A percentile compares a stretch with the other conserved stretches of the same genome.
Conservation (phyloP, 2,329 filamentous ascomycete genomes). For the Hypoxylon sp. region DNA sequence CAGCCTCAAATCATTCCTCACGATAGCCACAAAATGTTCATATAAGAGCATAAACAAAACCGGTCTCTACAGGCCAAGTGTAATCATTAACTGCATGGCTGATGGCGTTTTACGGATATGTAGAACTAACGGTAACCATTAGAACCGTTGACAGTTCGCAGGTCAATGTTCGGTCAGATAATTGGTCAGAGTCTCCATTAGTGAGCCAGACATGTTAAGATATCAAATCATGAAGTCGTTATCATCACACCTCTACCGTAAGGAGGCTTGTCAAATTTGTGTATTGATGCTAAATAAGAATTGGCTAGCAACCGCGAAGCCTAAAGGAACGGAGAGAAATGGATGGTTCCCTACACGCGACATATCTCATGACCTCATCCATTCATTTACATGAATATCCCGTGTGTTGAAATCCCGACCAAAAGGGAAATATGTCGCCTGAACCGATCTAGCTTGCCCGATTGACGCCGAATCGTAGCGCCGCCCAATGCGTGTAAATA, state of each 20-base stretch:
- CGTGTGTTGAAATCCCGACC: constrained; percentile 23
- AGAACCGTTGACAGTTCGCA: constrained; percentile 41
- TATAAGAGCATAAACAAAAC: constrained; percentile 28
- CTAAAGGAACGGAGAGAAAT: constrained; percentile 41
- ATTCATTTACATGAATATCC: constrained; percentile 34
- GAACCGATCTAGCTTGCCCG: constrained; percentile 38
- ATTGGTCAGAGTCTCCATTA: constrained; percentile 17
- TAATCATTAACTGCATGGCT: constrained; percentile 53
- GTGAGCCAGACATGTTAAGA: constrained; percentile 19
- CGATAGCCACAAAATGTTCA: constrained; percentile 18
- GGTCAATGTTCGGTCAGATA: constrained; percentile 31
- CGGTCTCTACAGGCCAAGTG: constrained; percentile 40
- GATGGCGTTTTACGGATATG: constrained; percentile 52
- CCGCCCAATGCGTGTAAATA: constrained; percentile 40
- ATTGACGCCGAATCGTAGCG: constrained; percentile 36
- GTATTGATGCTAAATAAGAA: constrained; percentile 41
- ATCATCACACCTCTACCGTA: constrained; percentile 2
- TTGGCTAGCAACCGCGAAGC: constrained; percentile 29
- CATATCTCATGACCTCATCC: constrained; percentile 42
- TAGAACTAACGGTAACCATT: constrained; percentile 47
- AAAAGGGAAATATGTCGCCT: constrained; percentile 23
- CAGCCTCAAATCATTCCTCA: constrained; percentile 3
- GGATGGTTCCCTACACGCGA: constrained; percentile 22
- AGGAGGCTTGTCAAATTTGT: constrained; percentile 21
- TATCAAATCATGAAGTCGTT: constrained; percentile 13